phyloP scores from a whole-genome alignment of 2,329 filamentous ascomycete genomes.

The Macroventuria anomochaeta region DNA sequence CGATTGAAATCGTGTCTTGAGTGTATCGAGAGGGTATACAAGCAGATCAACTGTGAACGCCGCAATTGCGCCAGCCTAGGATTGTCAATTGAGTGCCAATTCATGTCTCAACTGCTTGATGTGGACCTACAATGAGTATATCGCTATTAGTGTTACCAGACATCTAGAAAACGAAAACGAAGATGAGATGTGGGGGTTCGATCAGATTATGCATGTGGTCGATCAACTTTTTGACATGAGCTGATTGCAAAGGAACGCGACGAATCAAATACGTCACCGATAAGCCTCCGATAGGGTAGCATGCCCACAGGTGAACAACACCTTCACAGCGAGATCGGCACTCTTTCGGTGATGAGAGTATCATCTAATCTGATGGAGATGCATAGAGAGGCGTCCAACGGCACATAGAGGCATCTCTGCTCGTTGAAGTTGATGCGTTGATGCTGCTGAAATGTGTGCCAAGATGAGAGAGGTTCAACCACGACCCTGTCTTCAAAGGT shows the following conservation, averaged over 20 bases:
- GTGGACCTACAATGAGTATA: constrained; percentile 63
- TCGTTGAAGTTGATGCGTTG: too few relatives aligned
- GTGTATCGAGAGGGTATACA: constrained; percentile 85
- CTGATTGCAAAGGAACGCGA: constrained; percentile 7
- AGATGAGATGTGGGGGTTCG: not conserved
- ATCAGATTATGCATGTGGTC: constrained; percentile 8
- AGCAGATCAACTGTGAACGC: constrained; percentile 86
- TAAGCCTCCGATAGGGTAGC: constrained; percentile 6
- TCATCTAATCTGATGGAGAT: constrained; percentile 5
- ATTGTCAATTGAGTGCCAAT: constrained; percentile 1
- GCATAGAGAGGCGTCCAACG: not conserved
- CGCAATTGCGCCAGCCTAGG: constrained; percentile 81
- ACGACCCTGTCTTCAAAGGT: not conserved
- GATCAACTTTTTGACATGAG: constrained; percentile 8
- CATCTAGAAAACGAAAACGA: constrained; percentile 26
- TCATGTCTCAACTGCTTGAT: not conserved
- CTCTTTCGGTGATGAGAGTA: not conserved
- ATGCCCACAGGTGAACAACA: constrained; percentile 1
- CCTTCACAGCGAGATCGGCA: constrained; percentile 7
- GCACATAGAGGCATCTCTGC: too few relatives aligned
- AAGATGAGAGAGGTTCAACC: too few relatives aligned
- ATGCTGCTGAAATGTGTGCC: too few relatives aligned
- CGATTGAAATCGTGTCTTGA: constrained; percentile 86
- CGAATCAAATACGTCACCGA: constrained; percentile 27
- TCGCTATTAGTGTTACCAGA: constrained; percentile 58